Evolutionary conservation across 2,329 filamentous ascomycete species (phyloP).

Genomic region (Torrubiellomyces zombiae): DNA sequence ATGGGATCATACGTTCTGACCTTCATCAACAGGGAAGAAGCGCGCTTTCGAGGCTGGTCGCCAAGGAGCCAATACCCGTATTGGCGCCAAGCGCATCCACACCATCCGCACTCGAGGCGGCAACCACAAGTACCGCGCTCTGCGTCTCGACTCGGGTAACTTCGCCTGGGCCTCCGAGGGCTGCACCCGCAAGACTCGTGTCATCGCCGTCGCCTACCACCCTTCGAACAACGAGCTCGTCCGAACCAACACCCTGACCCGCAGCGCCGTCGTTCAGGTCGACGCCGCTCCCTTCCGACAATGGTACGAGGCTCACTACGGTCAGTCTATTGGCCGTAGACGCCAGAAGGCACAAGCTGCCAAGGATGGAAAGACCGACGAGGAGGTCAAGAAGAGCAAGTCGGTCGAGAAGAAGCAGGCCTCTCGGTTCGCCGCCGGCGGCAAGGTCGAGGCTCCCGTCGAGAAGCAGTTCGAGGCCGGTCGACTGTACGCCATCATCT

Average conservation of each 20-base stretch:
- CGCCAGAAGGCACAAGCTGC: slow-evolving; percentile 64
- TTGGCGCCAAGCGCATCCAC: slow-evolving; percentile 92
- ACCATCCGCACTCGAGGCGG: slow-evolving; percentile 93
- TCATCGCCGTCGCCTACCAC: slow-evolving; percentile 97
- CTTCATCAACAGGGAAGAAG: slow-evolving; percentile 69
- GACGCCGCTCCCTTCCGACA: slow-evolving; percentile 98
- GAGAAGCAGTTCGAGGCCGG: slow-evolving; percentile 99
- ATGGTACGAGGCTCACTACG: slow-evolving; percentile 99
- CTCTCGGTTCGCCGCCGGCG: slow-evolving; percentile 59
- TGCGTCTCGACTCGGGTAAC: slow-evolving; percentile 97
- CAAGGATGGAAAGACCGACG: slow-evolving; percentile 42
- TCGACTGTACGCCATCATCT: slow-evolving; percentile 86
- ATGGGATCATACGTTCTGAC: slow-evolving; percentile 55
- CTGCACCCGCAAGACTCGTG: slow-evolving; percentile 95
- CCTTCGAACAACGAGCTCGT: slow-evolving; percentile 99
- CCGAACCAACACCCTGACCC: slow-evolving; percentile 99
- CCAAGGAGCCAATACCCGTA: slow-evolving; percentile 98
- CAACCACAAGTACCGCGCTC: slow-evolving; percentile 99
- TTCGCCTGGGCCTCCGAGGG: slow-evolving; percentile 99
- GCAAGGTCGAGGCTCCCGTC: slow-evolving; percentile 84
- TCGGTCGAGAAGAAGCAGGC: slow-evolving; percentile 93
- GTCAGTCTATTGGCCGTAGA: slow-evolving; percentile 71
- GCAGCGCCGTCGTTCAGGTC: slow-evolving; percentile 95
- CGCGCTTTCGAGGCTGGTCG: slow-evolving; percentile 99
- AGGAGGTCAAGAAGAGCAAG: slow-evolving; percentile 87